These are phyloP conservation scores for Fragilaria radians DNA, from an alignment of 108 stramenopile genomes.

Conservation along the genomic window DNA sequence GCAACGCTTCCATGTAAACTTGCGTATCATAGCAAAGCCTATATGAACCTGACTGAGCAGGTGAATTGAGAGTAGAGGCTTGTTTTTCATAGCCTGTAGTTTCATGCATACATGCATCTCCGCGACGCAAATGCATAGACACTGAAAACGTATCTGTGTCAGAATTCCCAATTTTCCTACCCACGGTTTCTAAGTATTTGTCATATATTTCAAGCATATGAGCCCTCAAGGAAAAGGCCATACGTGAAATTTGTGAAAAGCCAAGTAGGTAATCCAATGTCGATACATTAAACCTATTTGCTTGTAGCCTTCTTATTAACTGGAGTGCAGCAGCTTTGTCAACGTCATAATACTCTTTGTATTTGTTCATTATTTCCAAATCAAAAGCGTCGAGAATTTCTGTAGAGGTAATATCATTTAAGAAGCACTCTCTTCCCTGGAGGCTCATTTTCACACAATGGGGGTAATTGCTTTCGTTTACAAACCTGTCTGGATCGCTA, in stretches of 20 bases:
- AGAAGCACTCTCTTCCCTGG: constrained; percentile 8
- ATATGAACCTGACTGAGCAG: neutral
- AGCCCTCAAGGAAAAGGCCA: neutral
- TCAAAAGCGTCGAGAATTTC: constrained; percentile 4
- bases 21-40: neutral
- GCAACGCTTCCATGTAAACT: constrained; percentile 1
- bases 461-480: constrained; percentile 9
- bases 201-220: neutral
- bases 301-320: neutral
- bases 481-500: neutral
- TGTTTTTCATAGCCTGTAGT: neutral
- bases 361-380: neutral
- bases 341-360: neutral
- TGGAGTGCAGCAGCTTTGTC: neutral
- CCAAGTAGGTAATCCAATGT: constrained; percentile 6
- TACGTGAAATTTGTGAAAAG: neutral
- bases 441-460: constrained; percentile 3
- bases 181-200: neutral
- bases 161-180: too few species aligned
- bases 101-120: constrained; percentile 1
- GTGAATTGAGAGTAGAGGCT: neutral
- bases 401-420: neutral
- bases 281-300: neutral
- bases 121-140: neutral
- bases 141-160: neutral